Base-by-base conservation (phyloP, 2,329 filamentous ascomycete genomes). In the Cercospora canescens region DNA sequence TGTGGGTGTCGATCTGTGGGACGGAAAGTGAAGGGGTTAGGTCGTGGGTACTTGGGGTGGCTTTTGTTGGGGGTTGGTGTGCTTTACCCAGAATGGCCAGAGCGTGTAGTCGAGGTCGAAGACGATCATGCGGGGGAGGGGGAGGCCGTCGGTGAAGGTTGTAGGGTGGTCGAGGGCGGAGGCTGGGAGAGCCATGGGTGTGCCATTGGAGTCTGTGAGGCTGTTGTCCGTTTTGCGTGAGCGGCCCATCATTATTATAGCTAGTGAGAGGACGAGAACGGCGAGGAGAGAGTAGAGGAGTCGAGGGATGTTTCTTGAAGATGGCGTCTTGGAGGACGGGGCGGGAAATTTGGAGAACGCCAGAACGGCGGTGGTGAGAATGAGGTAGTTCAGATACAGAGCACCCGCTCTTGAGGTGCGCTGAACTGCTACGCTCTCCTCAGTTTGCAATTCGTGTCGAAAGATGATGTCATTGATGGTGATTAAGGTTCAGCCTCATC, bases 81-180 rank as follows among this genome's bases (percentile, higher is more conserved):
- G 7, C 3, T 1, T 4, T 52, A 52, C 45, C 94, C 94, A 98
- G 81, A 97, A 97, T 4, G 94, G 93, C 95, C 94, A 98, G n/a
- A 98, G 85, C 0, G 95, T 98, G 84, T 97, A 98, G 84, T 98
- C 94, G 69, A 98, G 88, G 78, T 98, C 95, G 81, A 98, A 97
- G 69, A 95, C 91, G 73, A 98, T 86, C 71, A 97, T 85, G 68
- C 89, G 88, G 0, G 94, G 94, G 1, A 97, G 86, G 0, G 93
- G 91, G 0, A 88, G 86, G 48, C 87, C 85, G 71, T 90, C 88
- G 67, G 81, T 87, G 79, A 90, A 88, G 12, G 86, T 88, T 16
- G 81, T 77, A 4, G 86, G 86, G 68, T 81, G 77, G 37, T 74
- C 71, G 5, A 78, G 74, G 24, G 75, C 74, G 24, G 76, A 70